These are phyloP conservation scores for Starmerella kuoi DNA, from an alignment of 805 yeast genomes.

Conservation along the genomic window DNA sequence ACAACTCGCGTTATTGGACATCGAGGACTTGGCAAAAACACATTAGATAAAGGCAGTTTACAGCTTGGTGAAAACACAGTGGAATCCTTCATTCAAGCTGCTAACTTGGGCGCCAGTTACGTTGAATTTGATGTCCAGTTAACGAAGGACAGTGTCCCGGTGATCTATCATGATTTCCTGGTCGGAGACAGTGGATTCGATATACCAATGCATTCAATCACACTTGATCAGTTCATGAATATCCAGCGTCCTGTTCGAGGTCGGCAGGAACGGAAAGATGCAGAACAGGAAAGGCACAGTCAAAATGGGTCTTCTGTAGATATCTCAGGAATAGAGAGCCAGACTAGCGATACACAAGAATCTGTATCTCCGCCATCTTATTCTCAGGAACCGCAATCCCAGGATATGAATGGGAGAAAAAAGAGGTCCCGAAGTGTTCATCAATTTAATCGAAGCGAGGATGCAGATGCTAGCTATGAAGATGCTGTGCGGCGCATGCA, in stretches of 20 bases:
- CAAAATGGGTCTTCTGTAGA: too few relatives aligned
- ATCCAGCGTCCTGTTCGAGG: constrained; percentile 19
- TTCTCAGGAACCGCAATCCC: background rate
- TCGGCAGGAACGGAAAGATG: constrained; percentile 3
- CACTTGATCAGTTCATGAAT: constrained; percentile 65
- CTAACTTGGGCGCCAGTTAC: constrained; percentile 88
- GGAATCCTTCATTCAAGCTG: constrained; percentile 90
- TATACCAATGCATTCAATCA: constrained; percentile 87
- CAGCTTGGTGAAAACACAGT: constrained; percentile 94
- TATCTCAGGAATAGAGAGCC: background rate
- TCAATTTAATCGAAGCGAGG: constrained; percentile 27
- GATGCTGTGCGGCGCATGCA: constrained; percentile 53
- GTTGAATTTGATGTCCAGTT: constrained; percentile 95
- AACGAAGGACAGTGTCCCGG: constrained; percentile 84
- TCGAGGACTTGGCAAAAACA: constrained; percentile 86
- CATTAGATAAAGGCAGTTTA: constrained; percentile 54
- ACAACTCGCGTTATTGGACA: constrained; percentile 91
- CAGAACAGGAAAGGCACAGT: background rate
- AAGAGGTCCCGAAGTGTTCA: constrained; percentile 32
- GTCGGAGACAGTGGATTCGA: constrained; percentile 95
- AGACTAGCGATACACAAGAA: background rate
- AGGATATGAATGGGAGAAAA: constrained; percentile 1
- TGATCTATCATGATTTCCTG: constrained; percentile 83
- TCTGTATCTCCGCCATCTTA: background rate
- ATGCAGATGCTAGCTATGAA: constrained; percentile 24